These are phyloP conservation scores for Funneliformis caledonium DNA, from an alignment of 371 early-diverging fungal species.

Conservation along the genomic window DNA sequence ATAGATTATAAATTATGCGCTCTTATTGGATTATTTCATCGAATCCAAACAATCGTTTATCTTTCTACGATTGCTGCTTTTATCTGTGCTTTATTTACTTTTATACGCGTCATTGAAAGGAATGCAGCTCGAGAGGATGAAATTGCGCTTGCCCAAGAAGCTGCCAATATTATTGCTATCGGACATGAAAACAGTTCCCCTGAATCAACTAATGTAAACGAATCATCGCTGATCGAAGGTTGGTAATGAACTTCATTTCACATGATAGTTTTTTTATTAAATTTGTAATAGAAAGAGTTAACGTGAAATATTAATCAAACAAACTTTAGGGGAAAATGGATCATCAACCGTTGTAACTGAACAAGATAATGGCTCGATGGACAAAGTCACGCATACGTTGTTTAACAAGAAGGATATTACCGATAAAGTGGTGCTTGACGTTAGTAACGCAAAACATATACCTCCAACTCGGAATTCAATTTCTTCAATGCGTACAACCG, in stretches of 20 bases:
- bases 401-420: background rate
- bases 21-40: conserved; percentile 72
- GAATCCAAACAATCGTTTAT: conserved; percentile 70
- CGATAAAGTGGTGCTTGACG: background rate
- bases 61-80: conserved; percentile 62
- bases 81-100: conserved; percentile 57
- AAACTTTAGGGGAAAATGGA: background rate
- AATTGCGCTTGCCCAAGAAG: background rate
- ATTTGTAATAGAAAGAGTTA: no score
- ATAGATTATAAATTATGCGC: conserved; percentile 76
- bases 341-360: background rate
- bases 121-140: conserved; percentile 46
- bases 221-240: no score
- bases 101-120: conserved; percentile 67
- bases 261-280: no score
- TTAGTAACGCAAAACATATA: background rate
- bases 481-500: conserved; percentile 49
- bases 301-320: background rate
- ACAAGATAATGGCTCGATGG: background rate
- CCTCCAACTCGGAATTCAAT: background rate
- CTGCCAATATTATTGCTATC: background rate
- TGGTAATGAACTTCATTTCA: no score
- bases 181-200: background rate
- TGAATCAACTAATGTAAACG: no score
- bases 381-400: background rate